phyloP scores from a whole-genome alignment of 352 stramenopile species.

The Phytophthora idaei region DNA sequence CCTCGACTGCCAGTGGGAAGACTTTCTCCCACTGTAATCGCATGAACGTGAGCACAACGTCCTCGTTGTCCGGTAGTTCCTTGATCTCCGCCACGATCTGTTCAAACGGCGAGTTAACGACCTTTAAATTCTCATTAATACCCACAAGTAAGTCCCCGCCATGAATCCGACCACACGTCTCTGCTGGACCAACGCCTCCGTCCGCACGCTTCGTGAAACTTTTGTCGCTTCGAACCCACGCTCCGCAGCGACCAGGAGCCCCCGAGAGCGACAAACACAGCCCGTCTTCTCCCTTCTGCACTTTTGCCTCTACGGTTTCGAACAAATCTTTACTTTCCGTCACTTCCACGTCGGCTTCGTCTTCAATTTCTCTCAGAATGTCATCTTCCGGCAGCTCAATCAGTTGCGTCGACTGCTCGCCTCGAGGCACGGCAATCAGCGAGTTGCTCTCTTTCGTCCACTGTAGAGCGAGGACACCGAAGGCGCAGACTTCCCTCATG shows the following conservation, averaged over 20 bases:
- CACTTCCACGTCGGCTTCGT: conserved; percentile 20
- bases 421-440: conserved; percentile 65
- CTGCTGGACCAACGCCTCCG: conserved; percentile 62
- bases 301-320: conserved; percentile 47
- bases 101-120: conserved; percentile 75
- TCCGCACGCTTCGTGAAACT: conserved; percentile 67
- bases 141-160: conserved; percentile 75
- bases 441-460: conserved; percentile 70
- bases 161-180: conserved; percentile 57
- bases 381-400: conserved; percentile 33
- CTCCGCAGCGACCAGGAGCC: conserved; percentile 66
- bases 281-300: conserved; percentile 70
- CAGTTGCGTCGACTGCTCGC: conserved; percentile 46
- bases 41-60: conserved; percentile 62
- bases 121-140: conserved; percentile 57
- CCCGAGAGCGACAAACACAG: conserved; percentile 83
- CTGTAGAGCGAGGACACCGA: conserved; percentile 60
- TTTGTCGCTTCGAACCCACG: conserved; percentile 82
- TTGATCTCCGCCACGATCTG: conserved; percentile 73
- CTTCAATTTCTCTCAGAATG: conserved; percentile 18
- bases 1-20: conserved; percentile 57
- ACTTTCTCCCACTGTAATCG: conserved; percentile 63
- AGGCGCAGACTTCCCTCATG: conserved; percentile 63
- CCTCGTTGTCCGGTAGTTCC: conserved; percentile 44
- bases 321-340: conserved; percentile 39